Base-by-base conservation (phyloP, 805 yeast genomes). In the Starmerella apis region DNA sequence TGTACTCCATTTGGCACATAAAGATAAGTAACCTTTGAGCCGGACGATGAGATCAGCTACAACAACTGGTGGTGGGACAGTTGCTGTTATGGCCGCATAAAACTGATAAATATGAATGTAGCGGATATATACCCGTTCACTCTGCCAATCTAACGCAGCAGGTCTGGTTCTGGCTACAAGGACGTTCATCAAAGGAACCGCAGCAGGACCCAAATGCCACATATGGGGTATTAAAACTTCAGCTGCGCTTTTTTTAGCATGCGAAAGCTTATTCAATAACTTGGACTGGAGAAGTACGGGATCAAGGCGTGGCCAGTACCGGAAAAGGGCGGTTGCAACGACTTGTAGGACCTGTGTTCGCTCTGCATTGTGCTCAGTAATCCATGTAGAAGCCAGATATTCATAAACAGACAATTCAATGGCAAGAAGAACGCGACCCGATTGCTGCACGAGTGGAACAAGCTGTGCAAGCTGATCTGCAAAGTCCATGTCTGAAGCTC, bases 1-100 rank as follows among this genome's bases (percentile, higher is more conserved):
- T 7, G 19, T 10, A 13, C 54, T 48, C 57, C 57, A 55, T 13
- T 10, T 36, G 4, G 49, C 36, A 31, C 59, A 55, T 23, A 43
- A 38, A 6, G 45, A 25, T 9, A 55, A 42, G 22, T 55, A 55
- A 9, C 41, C 47, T 9, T 19, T 11, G 10, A 35, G 35, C 9
- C 41, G 30, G 14, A 49, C 24, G 9, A 49, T 41, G n/a, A 52
- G 38, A 18, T 45, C 50, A 1, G 37, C 37, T 2, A 50, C 39
- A 1, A 47, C 33, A 3, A 9, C 16, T 13, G 42, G 24, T 3
- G 49, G 50, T 2, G 54, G 54, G 4, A 27, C 10, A 13, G 14
- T 4, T 6, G 19, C 13, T 16, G 30, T 3, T 19, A 13, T 9
- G 36, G 16, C 16, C 13, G 31, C 10, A 11, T 52, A 52, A 38